Percentiles rank a stretch among this genome's conserved stretches.
These are phyloP conservation scores for Nidula microcarpa DNA, from an alignment of 768 basidiomycete species.

Conservation along the genomic window DNA sequence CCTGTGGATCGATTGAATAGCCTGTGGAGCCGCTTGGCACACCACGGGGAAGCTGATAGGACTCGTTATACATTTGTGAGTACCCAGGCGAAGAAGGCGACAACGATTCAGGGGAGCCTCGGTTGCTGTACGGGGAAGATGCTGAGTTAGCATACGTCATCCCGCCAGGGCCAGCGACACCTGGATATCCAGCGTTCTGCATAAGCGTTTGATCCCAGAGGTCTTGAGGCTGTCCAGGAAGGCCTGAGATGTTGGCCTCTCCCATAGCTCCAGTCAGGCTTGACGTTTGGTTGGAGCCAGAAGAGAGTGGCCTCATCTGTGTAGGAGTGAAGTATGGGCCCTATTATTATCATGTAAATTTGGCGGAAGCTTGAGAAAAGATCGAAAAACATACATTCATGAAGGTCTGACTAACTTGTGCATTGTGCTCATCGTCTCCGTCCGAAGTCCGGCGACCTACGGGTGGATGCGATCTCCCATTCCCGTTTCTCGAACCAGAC, in stretches of 20 bases:
- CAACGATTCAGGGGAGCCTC: slow-evolving; percentile 34
- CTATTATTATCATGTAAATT: no score
- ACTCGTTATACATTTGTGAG: slow-evolving; percentile 7
- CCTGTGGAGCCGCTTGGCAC: slow-evolving; percentile 1
- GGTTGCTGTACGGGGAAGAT: background rate
- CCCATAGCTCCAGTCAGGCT: slow-evolving; percentile 65
- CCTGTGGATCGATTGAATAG: background rate
- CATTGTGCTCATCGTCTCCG: slow-evolving; percentile 25
- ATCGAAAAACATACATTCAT: slow-evolving; percentile 24
- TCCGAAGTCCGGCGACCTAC: slow-evolving; percentile 36
- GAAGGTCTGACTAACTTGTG: slow-evolving; percentile 28
- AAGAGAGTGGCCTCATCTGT: slow-evolving; percentile 28
- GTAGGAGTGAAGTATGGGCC: slow-evolving; percentile 6
- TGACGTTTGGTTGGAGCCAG: slow-evolving; percentile 42
- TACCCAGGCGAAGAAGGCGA: slow-evolving; percentile 27
- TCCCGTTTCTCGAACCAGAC: slow-evolving; percentile 19
- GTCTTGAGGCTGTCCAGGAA: slow-evolving; percentile 6
- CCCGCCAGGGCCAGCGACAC: slow-evolving; percentile 9
- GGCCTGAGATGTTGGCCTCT: slow-evolving; percentile 33
- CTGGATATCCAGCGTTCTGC: slow-evolving; percentile 21
- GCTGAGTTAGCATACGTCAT: no score
- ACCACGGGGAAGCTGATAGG: background rate
- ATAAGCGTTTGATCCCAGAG: slow-evolving; percentile 18
- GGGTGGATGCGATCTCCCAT: slow-evolving; percentile 23
- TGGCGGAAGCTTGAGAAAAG: no score